Evolutionary conservation across 1,139 yeast species (phyloP).

Genomic region (Yamadazyma spencermartinsiae): DNA sequence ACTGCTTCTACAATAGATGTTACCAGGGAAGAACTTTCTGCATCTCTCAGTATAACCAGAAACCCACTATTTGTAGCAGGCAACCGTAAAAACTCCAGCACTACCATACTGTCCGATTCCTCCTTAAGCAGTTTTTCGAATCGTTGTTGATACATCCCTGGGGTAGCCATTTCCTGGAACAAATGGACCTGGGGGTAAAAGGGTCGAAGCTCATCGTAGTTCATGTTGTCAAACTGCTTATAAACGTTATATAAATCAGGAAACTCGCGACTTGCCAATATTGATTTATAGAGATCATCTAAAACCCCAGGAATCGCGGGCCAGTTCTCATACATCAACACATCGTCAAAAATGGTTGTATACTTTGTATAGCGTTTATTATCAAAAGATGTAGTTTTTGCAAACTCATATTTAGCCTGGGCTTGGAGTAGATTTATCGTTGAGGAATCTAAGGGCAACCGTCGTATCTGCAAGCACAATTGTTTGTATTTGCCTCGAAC

Average conservation of each 20-base stretch:
- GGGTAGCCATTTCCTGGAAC: constrained; percentile 29
- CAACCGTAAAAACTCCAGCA: constrained; percentile 16
- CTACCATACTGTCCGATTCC: constrained; percentile 13
- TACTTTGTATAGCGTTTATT: constrained; percentile 13
- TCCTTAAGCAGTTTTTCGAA: constrained; percentile 15
- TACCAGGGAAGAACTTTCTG: no score
- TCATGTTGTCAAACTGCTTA: constrained; percentile 20
- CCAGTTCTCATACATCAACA: constrained; percentile 31
- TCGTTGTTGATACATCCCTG: constrained; percentile 12
- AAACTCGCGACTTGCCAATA: constrained; percentile 9
- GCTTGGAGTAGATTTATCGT: constrained; percentile 11
- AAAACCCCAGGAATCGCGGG: constrained; percentile 23
- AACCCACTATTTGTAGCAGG: neutral
- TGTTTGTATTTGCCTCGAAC: constrained; percentile 5
- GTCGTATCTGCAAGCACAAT: constrained; percentile 19
- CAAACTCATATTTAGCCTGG: constrained; percentile 10
- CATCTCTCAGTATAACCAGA: no score
- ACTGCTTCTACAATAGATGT: constrained; percentile 14
- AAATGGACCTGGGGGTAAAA: constrained; percentile 42
- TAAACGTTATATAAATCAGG: constrained; percentile 21
- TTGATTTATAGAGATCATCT: constrained; percentile 29
- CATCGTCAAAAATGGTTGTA: constrained; percentile 22
- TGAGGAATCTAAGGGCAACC: constrained; percentile 27
- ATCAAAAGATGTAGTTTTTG: constrained; percentile 10
- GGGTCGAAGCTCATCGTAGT: constrained; percentile 23